These are phyloP conservation scores for Phaeosphaeriaceae sp. DNA, from an alignment of 2,329 filamentous ascomycete genomes.

Conservation along the genomic window DNA sequence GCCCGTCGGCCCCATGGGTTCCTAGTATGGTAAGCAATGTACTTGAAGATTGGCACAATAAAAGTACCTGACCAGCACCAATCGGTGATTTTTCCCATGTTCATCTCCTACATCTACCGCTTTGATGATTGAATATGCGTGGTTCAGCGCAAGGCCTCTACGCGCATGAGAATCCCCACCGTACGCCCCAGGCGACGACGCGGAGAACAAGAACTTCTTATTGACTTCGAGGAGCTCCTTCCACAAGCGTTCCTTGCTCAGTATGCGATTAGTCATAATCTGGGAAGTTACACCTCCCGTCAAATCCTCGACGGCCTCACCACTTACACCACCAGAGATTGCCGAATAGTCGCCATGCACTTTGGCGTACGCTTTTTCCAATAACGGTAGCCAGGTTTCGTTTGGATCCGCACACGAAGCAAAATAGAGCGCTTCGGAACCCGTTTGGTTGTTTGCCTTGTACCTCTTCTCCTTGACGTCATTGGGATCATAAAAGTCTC, in stretches of 20 bases:
- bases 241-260: constrained; percentile 84
- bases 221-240: constrained; percentile 77
- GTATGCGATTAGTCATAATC: constrained; percentile 69
- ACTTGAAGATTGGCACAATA: constrained; percentile 17
- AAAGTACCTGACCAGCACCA: constrained; percentile 65
- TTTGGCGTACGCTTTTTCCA: constrained; percentile 86
- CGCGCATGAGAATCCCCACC: constrained; percentile 66
- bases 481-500: constrained; percentile 68
- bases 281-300: constrained; percentile 74
- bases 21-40: constrained; percentile 42
- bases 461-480: constrained; percentile 65
- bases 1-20: constrained; percentile 79
- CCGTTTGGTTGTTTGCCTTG: constrained; percentile 72
- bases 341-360: constrained; percentile 79
- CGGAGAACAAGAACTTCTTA: constrained; percentile 76
- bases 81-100: constrained; percentile 49
- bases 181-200: constrained; percentile 59
- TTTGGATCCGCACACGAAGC: constrained; percentile 75
- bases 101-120: constrained; percentile 60
- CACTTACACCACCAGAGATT: constrained; percentile 72
- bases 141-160: constrained; percentile 49
- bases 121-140: constrained; percentile 64
- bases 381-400: constrained; percentile 80
- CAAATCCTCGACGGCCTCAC: constrained; percentile 62
- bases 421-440: constrained; percentile 79